These are phyloP conservation scores for Moesziomyces sp. DNA, from an alignment of 1,284 basidiomycete genomes.

Conservation along the genomic window DNA sequence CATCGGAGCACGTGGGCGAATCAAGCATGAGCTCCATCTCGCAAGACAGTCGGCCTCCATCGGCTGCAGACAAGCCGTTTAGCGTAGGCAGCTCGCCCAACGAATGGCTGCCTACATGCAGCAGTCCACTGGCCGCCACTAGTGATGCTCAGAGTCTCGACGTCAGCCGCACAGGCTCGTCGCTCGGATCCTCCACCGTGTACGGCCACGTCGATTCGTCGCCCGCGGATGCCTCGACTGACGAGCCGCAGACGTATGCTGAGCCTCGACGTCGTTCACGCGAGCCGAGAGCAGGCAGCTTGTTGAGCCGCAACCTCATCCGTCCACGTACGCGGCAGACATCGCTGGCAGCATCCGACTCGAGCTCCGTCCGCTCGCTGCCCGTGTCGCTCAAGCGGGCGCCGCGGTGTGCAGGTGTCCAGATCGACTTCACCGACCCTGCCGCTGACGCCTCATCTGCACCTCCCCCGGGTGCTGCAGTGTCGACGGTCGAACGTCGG, in stretches of 20 bases:
- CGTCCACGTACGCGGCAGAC: conserved; percentile 14
- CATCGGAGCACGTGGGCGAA: conserved; percentile 27
- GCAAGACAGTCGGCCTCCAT: conserved; percentile 27
- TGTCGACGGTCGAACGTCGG: background rate
- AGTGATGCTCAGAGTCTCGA: conserved; percentile 5
- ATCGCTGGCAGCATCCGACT: conserved; percentile 26
- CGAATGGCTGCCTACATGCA: conserved; percentile 20
- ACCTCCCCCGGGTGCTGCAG: background rate
- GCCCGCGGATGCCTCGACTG: background rate
- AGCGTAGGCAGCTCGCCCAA: background rate
- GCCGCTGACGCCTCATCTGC: background rate
- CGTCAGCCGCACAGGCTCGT: conserved; percentile 26
- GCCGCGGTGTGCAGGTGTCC: conserved; percentile 32
- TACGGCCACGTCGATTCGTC: conserved; percentile 20
- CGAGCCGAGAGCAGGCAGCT: conserved; percentile 27
- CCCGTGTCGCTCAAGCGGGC: conserved; percentile 26
- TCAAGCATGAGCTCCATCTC: conserved; percentile 38
- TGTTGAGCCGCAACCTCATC: conserved; percentile 35
- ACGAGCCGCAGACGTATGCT: no score
- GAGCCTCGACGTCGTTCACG: conserved; percentile 22
- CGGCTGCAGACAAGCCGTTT: conserved; percentile 17
- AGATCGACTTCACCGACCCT: conserved; percentile 30
- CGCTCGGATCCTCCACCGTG: conserved; percentile 30
- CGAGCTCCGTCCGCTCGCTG: conserved; percentile 26
- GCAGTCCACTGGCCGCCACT: conserved; percentile 3